Base-by-base conservation (phyloP, 306 rosid genomes). In the Morella rubra region DNA sequence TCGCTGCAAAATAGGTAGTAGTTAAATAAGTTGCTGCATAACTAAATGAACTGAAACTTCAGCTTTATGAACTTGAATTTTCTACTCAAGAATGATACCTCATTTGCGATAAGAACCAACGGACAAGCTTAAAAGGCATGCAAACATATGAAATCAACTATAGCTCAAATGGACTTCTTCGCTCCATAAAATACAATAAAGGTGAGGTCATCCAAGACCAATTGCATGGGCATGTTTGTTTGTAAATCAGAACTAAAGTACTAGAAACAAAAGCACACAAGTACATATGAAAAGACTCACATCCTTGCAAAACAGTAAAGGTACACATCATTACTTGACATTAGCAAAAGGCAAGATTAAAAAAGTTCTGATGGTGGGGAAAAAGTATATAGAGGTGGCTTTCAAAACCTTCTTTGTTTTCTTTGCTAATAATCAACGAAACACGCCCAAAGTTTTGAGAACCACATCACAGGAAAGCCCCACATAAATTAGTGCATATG, bases 1-100 rank as follows among this genome's bases (percentile, higher is more conserved):
- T 72, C 99, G 88, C 99, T 95, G 97, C 81, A 83, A 91, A 83
- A 76, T 44, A 37, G 83, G 81, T 85, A 84, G 71, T 72, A 67
- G 37, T 69, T 50, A 70, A 81, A 78, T 71, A n/a, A 70, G 60
- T 68, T 47, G 77, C 58, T 73, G 70, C 68, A 65, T 46, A 70
- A 32, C 54, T 71, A 74, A 61, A 56, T 50, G 70, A 79, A 80
- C 22, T 44, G 70, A 65, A 65, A 40, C 16, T 65, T 42, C 70
- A 65, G 49, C 49, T 65, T 65, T 65, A 32, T 32, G 47, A 24
- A 65, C 70, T 32, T 41, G 16, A 22, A 40, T 40, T 41, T 12
- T 41, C 13, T 41, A 65, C 8, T 64, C 47, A 16, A 40, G 62
- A 56, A 56, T 56, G 62, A 18, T 8, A 64, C 19, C 18, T 41